phyloP scores from a whole-genome alignment of 805 yeast species.

The Saccharomycopsis capsularis region DNA sequence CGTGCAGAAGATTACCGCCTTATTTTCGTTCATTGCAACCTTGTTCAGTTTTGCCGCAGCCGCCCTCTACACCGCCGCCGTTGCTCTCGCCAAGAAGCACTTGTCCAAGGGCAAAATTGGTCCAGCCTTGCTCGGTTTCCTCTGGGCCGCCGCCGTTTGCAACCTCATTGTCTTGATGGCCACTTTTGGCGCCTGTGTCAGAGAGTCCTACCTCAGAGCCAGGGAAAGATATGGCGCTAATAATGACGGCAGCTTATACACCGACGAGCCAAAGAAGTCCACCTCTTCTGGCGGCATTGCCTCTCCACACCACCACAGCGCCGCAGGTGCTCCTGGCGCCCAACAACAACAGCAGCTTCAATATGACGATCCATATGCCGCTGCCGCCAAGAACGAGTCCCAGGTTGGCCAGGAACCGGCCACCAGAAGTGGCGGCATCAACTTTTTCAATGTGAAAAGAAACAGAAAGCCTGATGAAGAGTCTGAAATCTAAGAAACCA shows the following conservation, averaged over 20 bases:
- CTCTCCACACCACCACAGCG: conserved; percentile 1
- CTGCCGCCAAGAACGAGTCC: conserved; percentile 6
- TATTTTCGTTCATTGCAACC: conserved; percentile 22
- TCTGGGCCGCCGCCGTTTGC: conserved; percentile 64
- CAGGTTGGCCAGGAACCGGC: conserved; percentile 4
- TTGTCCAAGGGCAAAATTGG: conserved; percentile 55
- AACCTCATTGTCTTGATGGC: conserved; percentile 44
- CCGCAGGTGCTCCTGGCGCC: conserved; percentile 4
- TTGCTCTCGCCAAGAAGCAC: conserved; percentile 67
- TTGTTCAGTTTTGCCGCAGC: conserved; percentile 16
- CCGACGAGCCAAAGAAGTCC: conserved; percentile 14
- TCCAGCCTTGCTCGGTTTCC: conserved; percentile 48
- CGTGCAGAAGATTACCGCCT: conserved; percentile 47
- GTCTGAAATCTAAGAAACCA: conserved; percentile 8
- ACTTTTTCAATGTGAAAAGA: conserved; percentile 19
- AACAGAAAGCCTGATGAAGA: conserved; percentile 21
- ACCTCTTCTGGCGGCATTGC: conserved; percentile 5
- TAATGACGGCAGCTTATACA: conserved; percentile 3
- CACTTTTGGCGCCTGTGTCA: conserved; percentile 36
- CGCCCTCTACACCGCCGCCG: conserved; percentile 21
- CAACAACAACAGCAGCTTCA: neutral
- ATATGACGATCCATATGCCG: conserved; percentile 17
- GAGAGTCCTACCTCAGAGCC: conserved; percentile 18
- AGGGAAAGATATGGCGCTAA: conserved; percentile 7
- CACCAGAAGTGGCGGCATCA: conserved; percentile 18